phyloP scores from a whole-genome alignment of 495 filamentous ascomycete species.

The Hypoxylon cercidicola region DNA sequence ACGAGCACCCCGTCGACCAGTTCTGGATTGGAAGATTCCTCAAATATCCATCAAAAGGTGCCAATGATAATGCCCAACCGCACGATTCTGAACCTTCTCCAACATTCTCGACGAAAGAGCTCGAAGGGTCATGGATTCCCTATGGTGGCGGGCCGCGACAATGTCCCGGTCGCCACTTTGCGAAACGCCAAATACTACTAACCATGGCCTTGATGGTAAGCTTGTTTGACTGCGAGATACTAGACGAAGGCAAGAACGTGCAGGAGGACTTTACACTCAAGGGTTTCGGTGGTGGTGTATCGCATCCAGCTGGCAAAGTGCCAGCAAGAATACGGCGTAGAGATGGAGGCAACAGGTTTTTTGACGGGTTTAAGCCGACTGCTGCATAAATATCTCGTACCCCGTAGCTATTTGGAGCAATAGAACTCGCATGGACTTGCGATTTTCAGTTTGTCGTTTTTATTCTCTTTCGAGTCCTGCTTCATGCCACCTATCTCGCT shows the following conservation, averaged over 20 bases:
- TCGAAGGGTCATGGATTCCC: constrained; percentile 50
- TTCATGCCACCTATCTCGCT: too few relatives aligned
- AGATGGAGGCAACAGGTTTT: constrained; percentile 4
- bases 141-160: constrained; percentile 46
- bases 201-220: constrained; percentile 41
- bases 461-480: too few relatives aligned
- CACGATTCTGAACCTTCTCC: constrained; percentile 14
- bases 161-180: constrained; percentile 50
- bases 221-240: constrained; percentile 46
- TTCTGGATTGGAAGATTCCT: constrained; percentile 48
- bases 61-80: not conserved
- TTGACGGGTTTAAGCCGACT: not conserved
- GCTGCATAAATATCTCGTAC: too few relatives aligned
- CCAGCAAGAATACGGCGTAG: constrained; percentile 30
- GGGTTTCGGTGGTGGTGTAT: constrained; percentile 42
- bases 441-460: too few relatives aligned
- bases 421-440: too few relatives aligned
- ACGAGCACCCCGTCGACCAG: constrained; percentile 40
- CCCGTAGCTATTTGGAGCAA: too few relatives aligned
- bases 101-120: constrained; percentile 44
- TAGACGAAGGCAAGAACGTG: constrained; percentile 25
- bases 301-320: constrained; percentile 33
- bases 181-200: constrained; percentile 46
- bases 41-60: constrained; percentile 20
- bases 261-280: constrained; percentile 37